Conservation (phyloP, 805 yeast genomes). For the Ogataea zsoltii region DNA sequence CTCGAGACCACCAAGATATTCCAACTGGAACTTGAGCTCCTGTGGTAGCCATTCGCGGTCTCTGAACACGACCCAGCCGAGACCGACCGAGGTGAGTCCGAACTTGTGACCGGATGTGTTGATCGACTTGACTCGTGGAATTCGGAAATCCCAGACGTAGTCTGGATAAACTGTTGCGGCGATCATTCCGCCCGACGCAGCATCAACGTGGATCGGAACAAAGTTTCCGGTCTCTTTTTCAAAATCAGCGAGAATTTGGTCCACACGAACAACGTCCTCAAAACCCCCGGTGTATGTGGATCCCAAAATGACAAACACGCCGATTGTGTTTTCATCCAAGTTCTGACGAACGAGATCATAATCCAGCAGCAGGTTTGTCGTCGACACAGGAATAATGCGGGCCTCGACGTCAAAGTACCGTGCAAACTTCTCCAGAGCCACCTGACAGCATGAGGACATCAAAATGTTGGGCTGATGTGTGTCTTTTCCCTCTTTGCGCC, state of each 20-base stretch:
- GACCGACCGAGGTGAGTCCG: constrained; percentile 87
- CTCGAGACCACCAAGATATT: constrained; percentile 86
- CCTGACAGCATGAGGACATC: constrained; percentile 93
- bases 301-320: constrained; percentile 84
- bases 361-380: constrained; percentile 67
- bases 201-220: constrained; percentile 90
- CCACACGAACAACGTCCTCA: constrained; percentile 68
- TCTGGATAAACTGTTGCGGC: constrained; percentile 84
- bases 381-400: constrained; percentile 67
- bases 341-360: constrained; percentile 55
- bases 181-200: constrained; percentile 87
- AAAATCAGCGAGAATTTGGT: constrained; percentile 65
- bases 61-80: constrained; percentile 91
- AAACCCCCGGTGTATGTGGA: constrained; percentile 93
- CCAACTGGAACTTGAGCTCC: constrained; percentile 71
- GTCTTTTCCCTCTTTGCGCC: constrained; percentile 60
- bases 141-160: constrained; percentile 79
- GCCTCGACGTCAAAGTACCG: constrained; percentile 91
- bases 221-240: constrained; percentile 65
- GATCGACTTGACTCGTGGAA: constrained; percentile 77
- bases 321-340: constrained; percentile 90
- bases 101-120: constrained; percentile 93
- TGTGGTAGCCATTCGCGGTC: constrained; percentile 64
- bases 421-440: constrained; percentile 92
- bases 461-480: constrained; percentile 73